Evolutionary conservation across 176 grass and related monocot genomes (phyloP).

Genomic region (Cenchrus purpureus): DNA sequence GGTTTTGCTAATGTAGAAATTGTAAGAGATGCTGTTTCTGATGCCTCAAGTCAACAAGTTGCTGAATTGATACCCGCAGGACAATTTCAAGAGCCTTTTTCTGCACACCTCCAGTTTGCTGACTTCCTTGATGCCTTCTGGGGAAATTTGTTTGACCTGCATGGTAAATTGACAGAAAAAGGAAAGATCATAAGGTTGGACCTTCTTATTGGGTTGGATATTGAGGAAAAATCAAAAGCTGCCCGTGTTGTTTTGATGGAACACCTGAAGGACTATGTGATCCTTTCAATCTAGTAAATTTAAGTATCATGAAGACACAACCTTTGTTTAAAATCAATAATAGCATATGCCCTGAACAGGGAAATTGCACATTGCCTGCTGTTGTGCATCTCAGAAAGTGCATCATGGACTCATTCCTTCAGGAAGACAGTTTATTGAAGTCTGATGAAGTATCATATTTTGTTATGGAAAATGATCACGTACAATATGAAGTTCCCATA

Average conservation of each 20-base stretch:
- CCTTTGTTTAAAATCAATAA: background rate
- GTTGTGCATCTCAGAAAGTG: background rate
- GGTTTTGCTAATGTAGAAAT: slow-evolving; percentile 15
- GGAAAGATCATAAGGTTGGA: slow-evolving; percentile 41
- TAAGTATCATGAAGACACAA: background rate
- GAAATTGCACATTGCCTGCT: slow-evolving; percentile 12
- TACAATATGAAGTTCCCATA: background rate
- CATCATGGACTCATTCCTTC: slow-evolving; percentile 15
- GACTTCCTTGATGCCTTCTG: slow-evolving; percentile 49
- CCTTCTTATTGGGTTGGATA: slow-evolving; percentile 38
- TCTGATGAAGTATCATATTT: background rate
- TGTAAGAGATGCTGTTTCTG: slow-evolving; percentile 17
- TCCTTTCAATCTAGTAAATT: background rate
- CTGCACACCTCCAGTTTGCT: slow-evolving; percentile 8
- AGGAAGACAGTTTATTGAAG: background rate
- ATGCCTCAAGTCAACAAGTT: slow-evolving; percentile 12
- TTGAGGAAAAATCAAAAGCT: slow-evolving; percentile 13
- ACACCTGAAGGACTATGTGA: background rate
- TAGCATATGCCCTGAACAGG: slow-evolving; percentile 14
- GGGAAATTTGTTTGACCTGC: slow-evolving; percentile 42
- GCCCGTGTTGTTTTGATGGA: slow-evolving; percentile 4
- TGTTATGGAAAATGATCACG: background rate
- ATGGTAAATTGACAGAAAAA: slow-evolving; percentile 49
- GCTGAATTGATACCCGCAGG: background rate
- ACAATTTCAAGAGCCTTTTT: background rate